These are phyloP conservation scores for Pythium aristosporum DNA, from an alignment of 352 stramenopile genomes.

Conservation along the genomic window DNA sequence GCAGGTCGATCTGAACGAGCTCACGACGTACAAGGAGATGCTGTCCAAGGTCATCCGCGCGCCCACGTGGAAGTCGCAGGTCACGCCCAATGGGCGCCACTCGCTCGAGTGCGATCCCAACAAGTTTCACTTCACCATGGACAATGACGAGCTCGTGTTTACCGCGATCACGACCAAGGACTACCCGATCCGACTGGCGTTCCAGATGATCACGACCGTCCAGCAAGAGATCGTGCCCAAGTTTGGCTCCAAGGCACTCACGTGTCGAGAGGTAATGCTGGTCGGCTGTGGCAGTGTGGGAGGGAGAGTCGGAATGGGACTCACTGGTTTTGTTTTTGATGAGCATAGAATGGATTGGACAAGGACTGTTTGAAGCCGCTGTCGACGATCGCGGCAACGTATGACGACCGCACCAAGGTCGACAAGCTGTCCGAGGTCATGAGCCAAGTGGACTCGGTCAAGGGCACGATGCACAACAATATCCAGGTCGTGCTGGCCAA, in stretches of 20 bases:
- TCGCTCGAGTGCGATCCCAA: slow-evolving; percentile 86
- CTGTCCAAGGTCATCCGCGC: slow-evolving; percentile 78
- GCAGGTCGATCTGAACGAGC: slow-evolving; percentile 55
- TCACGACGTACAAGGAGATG: slow-evolving; percentile 77
- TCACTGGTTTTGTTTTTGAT: not conserved
- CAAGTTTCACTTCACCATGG: slow-evolving; percentile 90
- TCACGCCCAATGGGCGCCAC: slow-evolving; percentile 82
- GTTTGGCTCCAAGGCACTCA: slow-evolving; percentile 71
- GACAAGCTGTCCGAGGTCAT: slow-evolving; percentile 87
- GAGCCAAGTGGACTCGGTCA: slow-evolving; percentile 78
- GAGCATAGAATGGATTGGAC: slow-evolving; percentile 57
- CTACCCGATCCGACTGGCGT: slow-evolving; percentile 80
- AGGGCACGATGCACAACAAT: slow-evolving; percentile 87
- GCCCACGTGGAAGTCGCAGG: slow-evolving; percentile 84
- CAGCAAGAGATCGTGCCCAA: slow-evolving; percentile 80
- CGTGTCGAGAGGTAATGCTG: slow-evolving; percentile 63
- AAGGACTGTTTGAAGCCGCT: slow-evolving; percentile 77
- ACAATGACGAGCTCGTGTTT: slow-evolving; percentile 87
- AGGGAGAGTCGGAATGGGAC: not conserved
- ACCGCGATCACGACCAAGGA: slow-evolving; percentile 76
- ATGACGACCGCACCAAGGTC: slow-evolving; percentile 85
- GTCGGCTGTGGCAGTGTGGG: no score
- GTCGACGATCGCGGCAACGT: slow-evolving; percentile 58
- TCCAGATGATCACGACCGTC: slow-evolving; percentile 76
- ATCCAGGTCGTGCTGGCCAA: slow-evolving; percentile 86